phyloP scores from a whole-genome alignment of 257 asterid genomes.

The Lavandula angustifolia region DNA sequence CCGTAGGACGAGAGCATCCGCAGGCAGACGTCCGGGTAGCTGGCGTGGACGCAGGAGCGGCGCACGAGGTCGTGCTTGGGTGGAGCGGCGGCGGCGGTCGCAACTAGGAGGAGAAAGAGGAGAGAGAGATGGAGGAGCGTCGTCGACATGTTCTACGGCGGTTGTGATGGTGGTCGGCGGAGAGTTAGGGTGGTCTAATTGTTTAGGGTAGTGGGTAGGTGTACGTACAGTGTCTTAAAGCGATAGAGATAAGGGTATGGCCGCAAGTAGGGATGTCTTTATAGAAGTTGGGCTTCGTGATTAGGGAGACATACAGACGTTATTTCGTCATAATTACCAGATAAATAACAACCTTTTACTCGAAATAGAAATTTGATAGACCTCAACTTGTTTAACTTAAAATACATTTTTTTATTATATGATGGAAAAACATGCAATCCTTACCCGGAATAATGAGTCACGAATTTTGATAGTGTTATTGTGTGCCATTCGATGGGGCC shows the following conservation, averaged over 20 bases:
- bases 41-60: conserved; percentile 78
- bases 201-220: conserved; percentile 29
- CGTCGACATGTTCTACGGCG: conserved; percentile 15
- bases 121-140: conserved; percentile 28
- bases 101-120: conserved; percentile 27
- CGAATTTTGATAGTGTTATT: too few relatives aligned
- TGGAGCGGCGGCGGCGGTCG: conserved; percentile 27
- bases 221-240: conserved; percentile 10
- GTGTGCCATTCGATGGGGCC: background rate
- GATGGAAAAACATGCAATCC: too few relatives aligned
- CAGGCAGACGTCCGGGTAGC: conserved; percentile 80
- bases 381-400: too few relatives aligned
- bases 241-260: conserved; percentile 18
- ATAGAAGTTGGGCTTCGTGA: conserved; percentile 14
- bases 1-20: conserved; percentile 73
- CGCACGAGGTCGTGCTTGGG: conserved; percentile 52
- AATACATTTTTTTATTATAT: too few relatives aligned
- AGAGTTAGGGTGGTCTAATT: conserved; percentile 15
- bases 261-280: conserved; percentile 10
- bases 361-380: too few relatives aligned
- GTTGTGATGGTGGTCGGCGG: conserved; percentile 15
- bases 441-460: too few relatives aligned
- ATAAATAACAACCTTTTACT: too few relatives aligned
- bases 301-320: too few relatives aligned
- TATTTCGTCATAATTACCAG: background rate